Conservation (phyloP, 2,329 filamentous ascomycete genomes). For the Phialocephala sp. region DNA sequence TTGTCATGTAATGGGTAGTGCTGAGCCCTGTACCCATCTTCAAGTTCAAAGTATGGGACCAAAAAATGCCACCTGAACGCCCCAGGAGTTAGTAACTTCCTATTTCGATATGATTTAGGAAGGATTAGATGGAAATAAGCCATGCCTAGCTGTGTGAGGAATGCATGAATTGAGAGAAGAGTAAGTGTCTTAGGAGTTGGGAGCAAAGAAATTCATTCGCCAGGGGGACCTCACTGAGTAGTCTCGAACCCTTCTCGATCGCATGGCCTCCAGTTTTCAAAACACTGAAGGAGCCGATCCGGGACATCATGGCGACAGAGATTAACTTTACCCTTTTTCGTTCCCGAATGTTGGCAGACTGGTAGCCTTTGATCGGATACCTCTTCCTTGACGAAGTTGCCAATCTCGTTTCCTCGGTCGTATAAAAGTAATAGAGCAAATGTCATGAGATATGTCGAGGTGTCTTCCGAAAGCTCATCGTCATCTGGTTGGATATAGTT, state of each 20-base stretch:
- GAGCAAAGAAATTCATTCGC: too few relatives aligned
- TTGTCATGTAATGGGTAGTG: background rate
- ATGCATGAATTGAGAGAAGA: too few relatives aligned
- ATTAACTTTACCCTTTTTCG: background rate
- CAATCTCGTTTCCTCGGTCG: constrained; percentile 13
- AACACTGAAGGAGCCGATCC: background rate
- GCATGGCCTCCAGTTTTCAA: background rate
- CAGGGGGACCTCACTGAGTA: background rate
- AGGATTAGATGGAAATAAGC: too few relatives aligned
- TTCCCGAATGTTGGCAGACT: background rate
- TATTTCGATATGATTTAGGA: too few relatives aligned
- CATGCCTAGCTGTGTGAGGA: too few relatives aligned
- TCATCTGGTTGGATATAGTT: background rate
- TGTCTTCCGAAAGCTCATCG: background rate
- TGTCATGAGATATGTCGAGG: constrained; percentile 11
- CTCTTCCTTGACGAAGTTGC: constrained; percentile 13
- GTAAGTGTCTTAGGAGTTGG: too few relatives aligned
- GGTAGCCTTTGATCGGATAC: constrained; percentile 21
- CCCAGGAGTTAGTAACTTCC: too few relatives aligned
- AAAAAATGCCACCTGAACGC: background rate
- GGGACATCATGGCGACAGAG: background rate
- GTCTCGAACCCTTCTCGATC: background rate
- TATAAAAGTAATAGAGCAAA: constrained; percentile 15
- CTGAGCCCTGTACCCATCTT: background rate
- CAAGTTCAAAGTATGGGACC: background rate